Evolutionary conservation across 805 yeast genomes (phyloP), one percentile per base, ranked within the genome.

Genomic region (Pichia manshurica): DNA sequence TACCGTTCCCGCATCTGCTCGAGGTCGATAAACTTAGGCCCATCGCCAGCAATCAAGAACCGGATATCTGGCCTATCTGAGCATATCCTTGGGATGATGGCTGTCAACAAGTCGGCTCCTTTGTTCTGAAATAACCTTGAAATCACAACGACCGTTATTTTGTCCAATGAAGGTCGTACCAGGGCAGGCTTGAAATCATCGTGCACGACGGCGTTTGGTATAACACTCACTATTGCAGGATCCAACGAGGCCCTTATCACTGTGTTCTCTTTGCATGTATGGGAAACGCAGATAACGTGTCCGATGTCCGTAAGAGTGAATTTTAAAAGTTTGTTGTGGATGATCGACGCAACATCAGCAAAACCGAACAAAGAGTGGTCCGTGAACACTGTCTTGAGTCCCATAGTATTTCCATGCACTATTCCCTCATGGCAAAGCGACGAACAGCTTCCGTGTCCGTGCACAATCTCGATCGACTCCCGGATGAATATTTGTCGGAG

Each of bases 341-440:
- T 66, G 29, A 91, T 87, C 5, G 90, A 78, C 4, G 84, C 84
- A 2, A 89, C 78, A 56, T 85, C 90, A 1, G 93, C 86, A 68
- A 93, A 93, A 1, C 98, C 99, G 69, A 89, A 91, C 31, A 93
- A 68, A 0, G 98, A 91, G 62, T 93, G 99, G 62, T 93, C 99
- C 0, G 99, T 93, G 55, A 93, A 84, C 0, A 91, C 91, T 0
- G 99, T 88, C 53, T 79, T 80, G 46, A 91, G 67, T 0, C 97
- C 97, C 96, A 93, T 85, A 0, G 95, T 84, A 36, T 89, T 73
- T 0, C 87, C 97, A 61, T 93, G 98, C n/a, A 90, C 68, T 8
- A 93, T 78, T 0, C 91, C 88, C 62, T 93, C 99, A 53, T 85
- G 95, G 40, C 96, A 87, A 53, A 93, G 66, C 7, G 87, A 77